Evolutionary conservation across 2,329 filamentous ascomycete genomes (phyloP), one percentile per base, ranked within the genome.

Genomic region (Penicillium paneum): DNA sequence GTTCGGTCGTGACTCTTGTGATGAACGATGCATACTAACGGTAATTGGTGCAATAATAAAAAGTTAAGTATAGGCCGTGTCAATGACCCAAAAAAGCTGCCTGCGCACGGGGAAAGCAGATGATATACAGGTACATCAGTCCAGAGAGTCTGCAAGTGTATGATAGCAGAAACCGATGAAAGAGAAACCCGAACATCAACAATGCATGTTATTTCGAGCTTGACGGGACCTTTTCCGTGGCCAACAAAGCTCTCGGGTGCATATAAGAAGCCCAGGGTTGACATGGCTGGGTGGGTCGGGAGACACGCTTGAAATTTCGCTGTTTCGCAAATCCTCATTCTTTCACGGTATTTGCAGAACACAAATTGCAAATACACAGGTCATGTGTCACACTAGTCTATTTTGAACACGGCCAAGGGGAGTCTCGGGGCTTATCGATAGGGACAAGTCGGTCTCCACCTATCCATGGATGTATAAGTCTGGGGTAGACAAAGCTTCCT

Each of bases 371-470:
- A 52, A 28, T 21, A 52, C 38, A 24, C 26, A 38, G 8, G 29
- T 60, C 55, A 58, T 36, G 47, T 58, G 56, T 13, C 2, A 19
- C 28, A 21, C 43, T 56, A 55, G 31, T 45, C 54, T 49, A 1
- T 8, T 39, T 56, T 38, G 1, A 11, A 13, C 38, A 42, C 57
- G 54, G 54, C 13, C 40, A 6, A 64, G 40, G 52, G 38, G 42
- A 42, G 57, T 53, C 38, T 49, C 47, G 19, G 47, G 28, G 15
- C 49, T 62, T 61, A 61, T 64, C 60, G 60, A 61, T 63, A 62
- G 59, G 28, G 5, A 49, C 8, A n/a, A 4, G 19, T 11, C 21
- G 24, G 19, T 31, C 35, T 31, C 35, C 44, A 29, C 13, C 32
- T 34, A 21, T 24, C 21, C 21, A 24, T 24, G 21, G 21, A 24